These are phyloP conservation scores for Caryocar brasiliense DNA, from an alignment of 441 rosid genomes.

Conservation along the genomic window DNA sequence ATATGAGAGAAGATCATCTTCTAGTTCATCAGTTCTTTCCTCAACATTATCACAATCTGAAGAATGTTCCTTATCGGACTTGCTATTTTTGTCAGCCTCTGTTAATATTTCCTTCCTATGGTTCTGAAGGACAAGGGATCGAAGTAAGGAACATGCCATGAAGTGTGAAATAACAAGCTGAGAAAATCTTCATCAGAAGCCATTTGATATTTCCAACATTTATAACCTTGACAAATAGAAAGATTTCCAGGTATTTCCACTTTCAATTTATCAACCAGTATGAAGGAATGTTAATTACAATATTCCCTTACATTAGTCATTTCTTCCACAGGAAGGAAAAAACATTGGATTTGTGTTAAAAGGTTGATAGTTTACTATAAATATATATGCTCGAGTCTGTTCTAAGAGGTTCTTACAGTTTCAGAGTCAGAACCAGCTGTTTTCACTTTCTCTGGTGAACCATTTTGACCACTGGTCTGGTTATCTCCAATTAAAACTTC, in stretches of 20 bases:
- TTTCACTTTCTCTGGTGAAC: slow-evolving; percentile 36
- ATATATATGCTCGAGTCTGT: not conserved
- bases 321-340: not conserved
- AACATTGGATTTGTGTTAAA: not conserved
- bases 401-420: slow-evolving; percentile 32
- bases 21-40: slow-evolving; percentile 40
- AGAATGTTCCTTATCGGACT: slow-evolving; percentile 36
- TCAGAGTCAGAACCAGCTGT: slow-evolving; percentile 23
- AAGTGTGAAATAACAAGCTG: slow-evolving; percentile 1
- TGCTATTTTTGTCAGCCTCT: slow-evolving; percentile 29
- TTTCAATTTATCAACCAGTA: no score
- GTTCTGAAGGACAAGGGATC: slow-evolving; percentile 40
- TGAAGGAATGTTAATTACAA: no score
- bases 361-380: no score
- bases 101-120: slow-evolving; percentile 36
- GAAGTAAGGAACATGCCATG: not conserved
- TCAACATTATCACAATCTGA: slow-evolving; percentile 35
- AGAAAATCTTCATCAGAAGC: not conserved
- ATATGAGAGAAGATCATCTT: slow-evolving; percentile 51
- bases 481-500: slow-evolving; percentile 49
- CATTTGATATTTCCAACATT: not conserved
- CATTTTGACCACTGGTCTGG: slow-evolving; percentile 35
- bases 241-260: not conserved
- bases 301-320: no score
- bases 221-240: not conserved